Percentiles rank a stretch among this genome's conserved stretches.
phyloP scores from a whole-genome alignment of 2,329 filamentous ascomycete genomes.

The Sporothrix globosa region DNA sequence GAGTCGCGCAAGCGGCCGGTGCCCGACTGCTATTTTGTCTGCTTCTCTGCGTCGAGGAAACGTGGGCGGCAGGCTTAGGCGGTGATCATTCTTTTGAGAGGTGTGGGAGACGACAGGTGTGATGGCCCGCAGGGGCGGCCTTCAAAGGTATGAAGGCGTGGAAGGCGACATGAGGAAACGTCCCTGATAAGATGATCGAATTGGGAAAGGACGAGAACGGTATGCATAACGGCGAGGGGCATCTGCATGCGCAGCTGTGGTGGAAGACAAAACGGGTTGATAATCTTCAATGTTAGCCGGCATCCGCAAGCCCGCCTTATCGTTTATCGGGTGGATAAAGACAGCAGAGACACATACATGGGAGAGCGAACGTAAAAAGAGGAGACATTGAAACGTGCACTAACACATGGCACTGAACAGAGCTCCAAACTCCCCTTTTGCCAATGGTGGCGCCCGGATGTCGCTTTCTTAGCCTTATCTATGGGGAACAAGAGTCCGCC shows the following conservation, averaged over 20 bases:
- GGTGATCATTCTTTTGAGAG: too few relatives aligned
- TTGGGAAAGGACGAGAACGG: not conserved
- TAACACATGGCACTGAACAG: not conserved
- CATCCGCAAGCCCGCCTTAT: not conserved
- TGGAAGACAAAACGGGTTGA: not conserved
- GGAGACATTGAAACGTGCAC: not conserved
- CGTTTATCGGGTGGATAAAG: not conserved
- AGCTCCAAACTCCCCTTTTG: not conserved
- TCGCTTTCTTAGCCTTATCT: constrained; percentile 17
- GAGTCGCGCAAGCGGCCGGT: too few relatives aligned
- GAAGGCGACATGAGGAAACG: too few relatives aligned
- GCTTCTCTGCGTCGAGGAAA: not conserved
- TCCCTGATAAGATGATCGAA: not conserved
- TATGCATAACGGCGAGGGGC: not conserved
- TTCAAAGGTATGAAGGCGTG: not conserved
- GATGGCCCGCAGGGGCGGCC: not conserved
- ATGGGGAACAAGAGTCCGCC: not conserved
- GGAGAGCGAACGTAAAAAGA: not conserved
- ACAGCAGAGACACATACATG: not conserved
- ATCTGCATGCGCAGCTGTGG: too few relatives aligned
- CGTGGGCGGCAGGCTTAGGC: not conserved
- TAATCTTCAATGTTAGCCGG: not conserved
- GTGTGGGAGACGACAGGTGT: not conserved
- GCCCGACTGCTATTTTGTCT: not conserved
- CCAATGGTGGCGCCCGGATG: constrained; percentile 5